Evolutionary conservation across 2,329 filamentous ascomycete species (phyloP), one percentile per base, ranked within the genome.

Genomic region (Laburnicola sp.): DNA sequence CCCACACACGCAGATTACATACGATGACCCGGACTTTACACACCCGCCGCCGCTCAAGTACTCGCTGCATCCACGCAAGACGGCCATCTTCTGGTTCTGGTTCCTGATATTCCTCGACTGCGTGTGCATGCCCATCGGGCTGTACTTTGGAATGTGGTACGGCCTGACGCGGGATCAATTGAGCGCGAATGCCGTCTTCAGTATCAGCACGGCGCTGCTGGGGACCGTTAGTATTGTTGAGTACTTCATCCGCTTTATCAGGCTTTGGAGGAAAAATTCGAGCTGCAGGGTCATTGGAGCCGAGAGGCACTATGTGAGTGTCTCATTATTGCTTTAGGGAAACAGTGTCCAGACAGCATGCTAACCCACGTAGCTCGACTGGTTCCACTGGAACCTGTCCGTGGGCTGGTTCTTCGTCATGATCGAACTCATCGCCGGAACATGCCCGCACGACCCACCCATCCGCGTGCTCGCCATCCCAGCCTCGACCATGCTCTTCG

Each of bases 81-180:
- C 77, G 68, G 74, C 77, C 30, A 84, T 86, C 54, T 71, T 76
- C 32, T 70, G 82, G 54, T 86, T 86, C 71, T 86, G 83, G 83
- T 72, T 73, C 0, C 65, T 86, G 35, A 82, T 85, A 49, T 64
- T 85, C 22, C 61, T 85, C 51, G 83, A 86, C 69, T 82, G 79
- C 44, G 73, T 84, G 52, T 78, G 74, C 50, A 80, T 84, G 69
- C 83, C 83, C 16, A 75, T 86, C 51, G 78, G 75, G 2, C 74
- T 86, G 2, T 86, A 86, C 70, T 86, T 82, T 73, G 75, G 78
- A 42, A 73, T 86, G 32, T 84, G 81, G 80, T 85, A 85, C 56
- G 76, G 75, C 55, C 80, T 81, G 7, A 71, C 75, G 54, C 54
- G 68, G 26, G 68, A 70, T 25, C 60, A 71, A 49, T 64, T 85